Base-by-base conservation (phyloP, 225 moss, liverwort and hornwort genomes). In the Ulota crispa region DNA sequence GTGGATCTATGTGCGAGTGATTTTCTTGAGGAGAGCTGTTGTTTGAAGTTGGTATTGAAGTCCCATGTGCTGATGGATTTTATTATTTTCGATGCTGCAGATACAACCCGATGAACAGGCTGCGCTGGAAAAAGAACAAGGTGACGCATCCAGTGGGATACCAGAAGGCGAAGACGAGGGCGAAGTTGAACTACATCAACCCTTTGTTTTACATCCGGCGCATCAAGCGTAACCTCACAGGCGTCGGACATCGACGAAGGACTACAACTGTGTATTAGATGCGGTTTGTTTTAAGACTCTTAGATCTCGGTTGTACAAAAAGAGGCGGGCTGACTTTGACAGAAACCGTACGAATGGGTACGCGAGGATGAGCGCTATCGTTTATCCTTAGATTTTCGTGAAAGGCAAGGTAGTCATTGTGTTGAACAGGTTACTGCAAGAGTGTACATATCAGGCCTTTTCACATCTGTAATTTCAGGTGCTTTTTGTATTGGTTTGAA, bases 51-150 rank as follows among this genome's bases (percentile, higher is more conserved):
- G 42, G 1, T 21, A 30, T 27, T 39, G 15, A 36, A 9, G 9
- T 7, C 39, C 0, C 1, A 8, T 39, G 64, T 57, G 57, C 26
- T 81, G 55, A 73, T 50, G 32, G 36, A 47, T 68, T 28, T 6
- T 5, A 15, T 64, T 1, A 5, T 8, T 47, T 2, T 16, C 14
- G n/a, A 0, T 36, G 2, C 4, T 43, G 3, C 76, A 89, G 89
- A 66, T 86, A 85, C 3, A 90, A 90, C 21, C 90, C 90, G 9
- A 82, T 86, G 84, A 75, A 50, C 41, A 84, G 90, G 64, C 32
- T 88, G 62, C 88, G 86, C 64, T 83, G 83, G 90, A 84, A 88
- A 13, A 86, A 86, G 74, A 88, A 90, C 84, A 55, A 2, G 26
- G 67, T 90, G 18, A 69, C 10, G 6, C 89, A 89, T 76, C 89